Evolutionary conservation across 78 protist species (phyloP), one percentile per base, ranked within the genome.

Genomic region (Acrasis kona): DNA sequence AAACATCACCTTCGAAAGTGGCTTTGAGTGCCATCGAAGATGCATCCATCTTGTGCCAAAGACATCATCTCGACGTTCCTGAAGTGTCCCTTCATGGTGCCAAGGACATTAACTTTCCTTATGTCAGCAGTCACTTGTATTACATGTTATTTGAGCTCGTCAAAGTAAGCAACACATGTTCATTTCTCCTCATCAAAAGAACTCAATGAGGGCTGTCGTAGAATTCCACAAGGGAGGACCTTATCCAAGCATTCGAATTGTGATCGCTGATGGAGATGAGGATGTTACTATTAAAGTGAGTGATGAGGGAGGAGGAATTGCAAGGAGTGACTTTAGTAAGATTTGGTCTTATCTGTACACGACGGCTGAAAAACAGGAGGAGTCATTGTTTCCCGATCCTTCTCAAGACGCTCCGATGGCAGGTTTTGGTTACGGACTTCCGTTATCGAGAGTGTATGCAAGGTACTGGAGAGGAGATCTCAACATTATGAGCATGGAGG

Each of bases 221-320:
- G n/a, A n/a, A n/a, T n/a, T n/a, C n/a, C n/a, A n/a, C n/a, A n/a
- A n/a, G n/a, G n/a, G n/a, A n/a, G n/a, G n/a, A n/a, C n/a, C 39
- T 10, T 2, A 29, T 5, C 76, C 74, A 1, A 66, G 57, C 38
- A 37, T 84, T n/a, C 19, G 8, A 19, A 35, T 79, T 29, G 5
- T 78, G 41, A 9, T 84, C 30, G 87, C 70, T 19, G 19, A 66
- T 7, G 87, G 88, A 30, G 77, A 85, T 10, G 10, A 9, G 57
- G 82, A 85, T 72, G 50, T 82, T 37, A 82, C 71, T 42, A 79
- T 80, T 34, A 38, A 29, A n/a, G 8, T 84, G 30, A 19, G 38
- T 28, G 92, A 88, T 77, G 66, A 87, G 41, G 92, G 92, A 1
- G 90, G 89, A 30, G 92, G 92, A 28, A 86, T 88, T 40, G 79